These are phyloP conservation scores for Sugiyamaella chiloensis DNA, from an alignment of 805 yeast species.

Conservation along the genomic window DNA sequence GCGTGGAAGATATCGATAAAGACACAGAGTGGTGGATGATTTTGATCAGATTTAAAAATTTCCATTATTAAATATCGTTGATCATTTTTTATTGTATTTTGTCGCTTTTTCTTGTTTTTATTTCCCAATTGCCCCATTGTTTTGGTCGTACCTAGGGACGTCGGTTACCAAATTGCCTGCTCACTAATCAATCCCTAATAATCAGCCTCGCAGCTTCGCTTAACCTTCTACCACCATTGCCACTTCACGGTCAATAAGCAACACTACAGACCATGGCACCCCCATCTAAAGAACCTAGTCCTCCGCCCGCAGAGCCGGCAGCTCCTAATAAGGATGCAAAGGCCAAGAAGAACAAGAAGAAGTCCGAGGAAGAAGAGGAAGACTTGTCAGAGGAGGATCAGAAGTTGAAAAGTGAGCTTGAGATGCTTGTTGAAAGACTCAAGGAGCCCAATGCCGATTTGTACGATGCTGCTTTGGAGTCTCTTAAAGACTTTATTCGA, in stretches of 20 bases:
- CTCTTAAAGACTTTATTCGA: slow-evolving; percentile 73
- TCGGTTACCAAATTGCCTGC: too few relatives aligned
- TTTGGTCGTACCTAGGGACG: too few relatives aligned
- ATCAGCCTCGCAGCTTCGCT: too few relatives aligned
- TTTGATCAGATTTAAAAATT: too few relatives aligned
- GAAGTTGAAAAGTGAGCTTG: slow-evolving; percentile 81
- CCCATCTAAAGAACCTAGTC: background rate
- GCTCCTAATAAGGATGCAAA: slow-evolving; percentile 22
- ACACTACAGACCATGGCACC: slow-evolving; percentile 1
- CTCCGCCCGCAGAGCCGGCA: background rate
- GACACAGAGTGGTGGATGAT: too few relatives aligned
- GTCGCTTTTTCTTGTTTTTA: too few relatives aligned
- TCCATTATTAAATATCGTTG: too few relatives aligned
- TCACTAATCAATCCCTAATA: too few relatives aligned
- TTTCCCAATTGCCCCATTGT: too few relatives aligned
- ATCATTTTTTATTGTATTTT: too few relatives aligned
- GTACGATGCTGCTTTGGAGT: slow-evolving; percentile 59
- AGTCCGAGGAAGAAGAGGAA: slow-evolving; percentile 53
- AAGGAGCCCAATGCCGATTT: slow-evolving; percentile 39
- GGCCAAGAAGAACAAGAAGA: slow-evolving; percentile 32
- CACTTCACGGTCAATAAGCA: slow-evolving; percentile 7
- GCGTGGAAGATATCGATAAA: too few relatives aligned
- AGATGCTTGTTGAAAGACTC: slow-evolving; percentile 77
- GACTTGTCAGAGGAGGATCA: slow-evolving; percentile 92
- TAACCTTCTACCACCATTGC: too few relatives aligned